These are phyloP conservation scores for Exophiala aquamarina DNA, from an alignment of 2,329 filamentous ascomycete genomes.

Conservation along the genomic window DNA sequence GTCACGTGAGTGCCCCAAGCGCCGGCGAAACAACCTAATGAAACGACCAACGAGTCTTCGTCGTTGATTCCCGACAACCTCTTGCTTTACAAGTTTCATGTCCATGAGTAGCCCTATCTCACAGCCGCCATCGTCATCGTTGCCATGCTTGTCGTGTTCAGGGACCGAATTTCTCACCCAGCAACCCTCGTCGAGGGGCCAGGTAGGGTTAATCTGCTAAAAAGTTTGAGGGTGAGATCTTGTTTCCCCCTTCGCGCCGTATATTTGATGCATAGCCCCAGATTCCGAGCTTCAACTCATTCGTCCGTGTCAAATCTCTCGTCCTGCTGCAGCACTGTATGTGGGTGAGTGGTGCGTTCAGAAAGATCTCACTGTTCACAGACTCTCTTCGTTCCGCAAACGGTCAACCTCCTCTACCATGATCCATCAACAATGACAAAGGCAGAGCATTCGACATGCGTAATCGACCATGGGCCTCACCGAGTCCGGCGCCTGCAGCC, in stretches of 20 bases:
- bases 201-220: slow-evolving; percentile 14
- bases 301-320: slow-evolving; percentile 2
- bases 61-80: background rate
- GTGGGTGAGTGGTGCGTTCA: too few relatives aligned
- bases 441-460: slow-evolving; percentile 14
- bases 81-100: slow-evolving; percentile 21
- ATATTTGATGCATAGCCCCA: slow-evolving; percentile 11
- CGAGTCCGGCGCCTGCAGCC: slow-evolving; percentile 10
- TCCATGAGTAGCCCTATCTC: slow-evolving; percentile 6
- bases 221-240: slow-evolving; percentile 4
- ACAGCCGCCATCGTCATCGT: slow-evolving; percentile 24
- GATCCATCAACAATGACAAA: slow-evolving; percentile 23
- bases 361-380: slow-evolving; percentile 16
- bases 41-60: too few relatives aligned
- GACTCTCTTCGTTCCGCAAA: slow-evolving; percentile 18
- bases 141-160: slow-evolving; percentile 9
- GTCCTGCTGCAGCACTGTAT: too few relatives aligned
- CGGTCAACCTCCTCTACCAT: slow-evolving; percentile 12
- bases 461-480: slow-evolving; percentile 14
- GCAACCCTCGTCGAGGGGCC: slow-evolving; percentile 14
- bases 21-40: too few relatives aligned
- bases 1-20: too few relatives aligned
- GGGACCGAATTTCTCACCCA: slow-evolving; percentile 9
- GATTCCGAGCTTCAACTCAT: background rate
- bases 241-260: slow-evolving; percentile 8